Evolutionary conservation across 2,329 filamentous ascomycete species (phyloP).

Genomic region (Aureobasidium mangrovei): DNA sequence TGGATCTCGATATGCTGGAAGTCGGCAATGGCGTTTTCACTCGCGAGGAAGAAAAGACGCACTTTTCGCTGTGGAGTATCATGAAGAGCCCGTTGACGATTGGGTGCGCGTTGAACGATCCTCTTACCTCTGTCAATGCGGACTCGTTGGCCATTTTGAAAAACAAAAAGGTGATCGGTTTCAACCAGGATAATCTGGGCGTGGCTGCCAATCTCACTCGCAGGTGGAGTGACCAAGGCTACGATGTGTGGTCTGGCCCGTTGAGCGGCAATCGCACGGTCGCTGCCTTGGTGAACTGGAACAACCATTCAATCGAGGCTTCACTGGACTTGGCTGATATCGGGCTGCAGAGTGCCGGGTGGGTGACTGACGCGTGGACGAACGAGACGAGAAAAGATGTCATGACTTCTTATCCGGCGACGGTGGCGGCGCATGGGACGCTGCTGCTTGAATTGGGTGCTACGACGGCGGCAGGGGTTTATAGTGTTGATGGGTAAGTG

Average conservation of each 20-base stretch:
- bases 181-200: slow-evolving; percentile 15
- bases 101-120: slow-evolving; percentile 36
- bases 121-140: slow-evolving; percentile 27
- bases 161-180: slow-evolving; percentile 8
- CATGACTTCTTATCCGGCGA: slow-evolving; percentile 23
- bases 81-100: slow-evolving; percentile 44
- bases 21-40: slow-evolving; percentile 42
- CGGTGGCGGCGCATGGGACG: slow-evolving; percentile 24
- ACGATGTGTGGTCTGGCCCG: slow-evolving; percentile 45
- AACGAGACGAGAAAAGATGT: slow-evolving; percentile 18
- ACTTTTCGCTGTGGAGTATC: slow-evolving; percentile 47
- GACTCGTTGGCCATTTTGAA: slow-evolving; percentile 36
- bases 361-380: slow-evolving; percentile 26
- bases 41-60: slow-evolving; percentile 41
- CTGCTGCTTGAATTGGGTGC: slow-evolving; percentile 26
- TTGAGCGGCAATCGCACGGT: slow-evolving; percentile 38
- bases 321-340: slow-evolving; percentile 35
- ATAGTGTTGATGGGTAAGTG: slow-evolving; percentile 12
- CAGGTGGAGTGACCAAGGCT: slow-evolving; percentile 41
- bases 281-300: slow-evolving; percentile 44
- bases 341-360: slow-evolving; percentile 33
- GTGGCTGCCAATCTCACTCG: slow-evolving; percentile 20
- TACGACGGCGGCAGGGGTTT: slow-evolving; percentile 21
- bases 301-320: slow-evolving; percentile 35
- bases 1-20: slow-evolving; percentile 47